Conservation (phyloP, 2,329 filamentous ascomycete species). For the Fusarium anguioides region DNA sequence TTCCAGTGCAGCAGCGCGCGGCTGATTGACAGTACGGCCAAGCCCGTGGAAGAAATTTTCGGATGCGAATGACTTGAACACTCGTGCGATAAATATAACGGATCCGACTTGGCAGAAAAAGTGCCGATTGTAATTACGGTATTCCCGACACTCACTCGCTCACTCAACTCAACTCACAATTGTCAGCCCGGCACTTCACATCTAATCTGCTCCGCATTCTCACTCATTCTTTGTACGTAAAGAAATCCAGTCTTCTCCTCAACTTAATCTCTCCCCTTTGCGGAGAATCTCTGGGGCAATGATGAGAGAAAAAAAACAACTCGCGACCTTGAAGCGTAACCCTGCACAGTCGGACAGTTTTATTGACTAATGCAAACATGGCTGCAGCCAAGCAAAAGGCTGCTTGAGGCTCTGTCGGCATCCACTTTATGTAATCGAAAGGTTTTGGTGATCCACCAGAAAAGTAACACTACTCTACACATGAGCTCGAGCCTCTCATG, state of each 20-base stretch:
- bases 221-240: constrained; percentile 28
- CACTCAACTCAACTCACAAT: too few species aligned
- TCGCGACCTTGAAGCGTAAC: too few species aligned
- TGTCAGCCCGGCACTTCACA: not conserved
- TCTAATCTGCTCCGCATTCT: constrained; percentile 28
- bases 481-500: constrained; percentile 31
- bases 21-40: constrained; percentile 1
- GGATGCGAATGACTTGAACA: constrained; percentile 5
- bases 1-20: too few species aligned
- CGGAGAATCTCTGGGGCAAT: constrained; percentile 39
- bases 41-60: constrained; percentile 21
- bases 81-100: constrained; percentile 25
- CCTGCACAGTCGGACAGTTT: constrained; percentile 17
- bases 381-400: constrained; percentile 34
- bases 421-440: constrained; percentile 38
- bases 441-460: constrained; percentile 16
- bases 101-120: constrained; percentile 20
- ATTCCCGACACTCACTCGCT: too few species aligned
- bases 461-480: constrained; percentile 10
- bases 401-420: constrained; percentile 26
- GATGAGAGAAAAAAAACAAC: too few species aligned
- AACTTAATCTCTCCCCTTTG: constrained; percentile 38
- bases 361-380: constrained; percentile 38
- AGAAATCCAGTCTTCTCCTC: constrained; percentile 26
- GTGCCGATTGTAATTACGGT: not conserved